Evolutionary conservation across 2,329 filamentous ascomycete genomes (phyloP).

Genomic region (Arthrobotrys musiformis): DNA sequence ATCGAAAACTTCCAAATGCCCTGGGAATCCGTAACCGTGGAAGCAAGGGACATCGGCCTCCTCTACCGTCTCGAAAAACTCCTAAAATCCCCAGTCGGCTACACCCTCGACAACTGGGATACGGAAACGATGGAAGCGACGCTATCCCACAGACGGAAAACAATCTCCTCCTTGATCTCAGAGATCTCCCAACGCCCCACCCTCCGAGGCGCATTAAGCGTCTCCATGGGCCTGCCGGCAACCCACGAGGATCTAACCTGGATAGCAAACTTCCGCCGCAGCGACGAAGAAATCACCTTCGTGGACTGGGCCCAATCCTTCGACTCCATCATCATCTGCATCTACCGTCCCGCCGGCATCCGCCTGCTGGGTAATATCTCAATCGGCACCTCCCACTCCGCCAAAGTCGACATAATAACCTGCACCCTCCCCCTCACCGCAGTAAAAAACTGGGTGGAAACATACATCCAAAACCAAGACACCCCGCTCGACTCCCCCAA

Average conservation of each 20-base stretch:
- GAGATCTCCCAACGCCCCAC: slow-evolving; percentile 28
- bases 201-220: slow-evolving; percentile 30
- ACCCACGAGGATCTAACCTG: slow-evolving; percentile 51
- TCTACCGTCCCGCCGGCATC: slow-evolving; percentile 33
- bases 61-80: slow-evolving; percentile 38
- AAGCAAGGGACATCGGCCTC: slow-evolving; percentile 19
- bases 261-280: slow-evolving; percentile 33
- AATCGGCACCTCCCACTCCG: slow-evolving; percentile 6
- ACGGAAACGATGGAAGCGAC: slow-evolving; percentile 23
- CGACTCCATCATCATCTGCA: slow-evolving; percentile 45
- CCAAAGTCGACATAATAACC: slow-evolving; percentile 25
- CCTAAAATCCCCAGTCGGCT: slow-evolving; percentile 41
- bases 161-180: slow-evolving; percentile 16
- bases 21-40: slow-evolving; percentile 29
- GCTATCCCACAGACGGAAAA: not conserved
- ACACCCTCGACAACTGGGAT: slow-evolving; percentile 47
- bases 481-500: slow-evolving; percentile 28
- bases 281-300: slow-evolving; percentile 37
- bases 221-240: slow-evolving; percentile 41
- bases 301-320: slow-evolving; percentile 41
- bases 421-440: slow-evolving; percentile 2
- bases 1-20: slow-evolving; percentile 41
- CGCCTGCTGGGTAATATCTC: not conserved
- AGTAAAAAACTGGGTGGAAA: slow-evolving; percentile 23
- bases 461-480: slow-evolving; percentile 33